Evolutionary conservation across 768 basidiomycete genomes (phyloP), one percentile per base, ranked within the genome.

Genomic region (Rossbeevera mucosa): DNA sequence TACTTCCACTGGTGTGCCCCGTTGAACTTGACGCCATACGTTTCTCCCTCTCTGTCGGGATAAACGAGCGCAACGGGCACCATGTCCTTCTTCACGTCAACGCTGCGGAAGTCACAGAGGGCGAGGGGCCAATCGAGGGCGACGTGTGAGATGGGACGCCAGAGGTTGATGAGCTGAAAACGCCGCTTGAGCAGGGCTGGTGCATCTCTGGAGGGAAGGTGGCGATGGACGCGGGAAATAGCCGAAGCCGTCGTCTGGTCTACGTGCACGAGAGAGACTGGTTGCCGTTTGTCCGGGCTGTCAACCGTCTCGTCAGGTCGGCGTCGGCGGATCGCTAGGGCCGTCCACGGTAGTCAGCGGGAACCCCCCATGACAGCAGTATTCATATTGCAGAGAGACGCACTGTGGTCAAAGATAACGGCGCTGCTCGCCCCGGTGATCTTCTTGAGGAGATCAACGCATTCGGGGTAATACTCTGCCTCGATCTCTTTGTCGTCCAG

Each of bases 81-180:
- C 36, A 38, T 18, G 36, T 38, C 36, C n/a, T 38, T 38, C 11
- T 38, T 38, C 36, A 0, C 36, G 12, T 38, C 36, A 18, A 38
- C 18, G 18, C 9, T 38, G 18, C 36, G 36, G 36, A 18, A 38
- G 18, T 38, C 36, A 11, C 36, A 38, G 12, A 38, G 36, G 11
- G 36, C 18, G 36, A 38, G 36, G 4, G 36, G 36, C 36, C 36
- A 18, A 38, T 38, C 36, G 36, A 38, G 36, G n/a, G 36, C 36
- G n/a, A 20, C 36, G 53, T 75, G 64, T 16, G 67, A 59, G 59
- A 80, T 77, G 1, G 79, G 79, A 20, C 79, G 72, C 80, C 80
- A 81, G 51, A 81, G 63, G 62, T 80, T 80, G 54, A 80, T 72
- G 55, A 80, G 76, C 57, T 79, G 77, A 64, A 77, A 80, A 53